Conservation (phyloP, 768 basidiomycete species). For the Agrocybe praecox region DNA sequence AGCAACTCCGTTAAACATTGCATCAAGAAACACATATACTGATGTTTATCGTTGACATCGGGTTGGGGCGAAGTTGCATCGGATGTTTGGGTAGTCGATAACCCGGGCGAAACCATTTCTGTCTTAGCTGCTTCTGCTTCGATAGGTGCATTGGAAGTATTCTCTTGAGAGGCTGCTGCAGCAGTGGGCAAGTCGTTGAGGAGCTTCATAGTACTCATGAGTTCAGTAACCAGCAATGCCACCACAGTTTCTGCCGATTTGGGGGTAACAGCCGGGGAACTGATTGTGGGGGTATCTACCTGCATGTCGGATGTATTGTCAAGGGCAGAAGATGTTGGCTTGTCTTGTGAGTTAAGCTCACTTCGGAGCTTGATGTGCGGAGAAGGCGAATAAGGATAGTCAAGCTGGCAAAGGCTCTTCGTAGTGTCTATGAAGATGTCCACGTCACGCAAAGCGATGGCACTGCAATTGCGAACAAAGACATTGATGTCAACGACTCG, state of each 20-base stretch:
- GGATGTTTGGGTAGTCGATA: background rate
- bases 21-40: constrained; percentile 84
- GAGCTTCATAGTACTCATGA: constrained; percentile 61
- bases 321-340: constrained; percentile 12
- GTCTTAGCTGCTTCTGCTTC: background rate
- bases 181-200: constrained; percentile 31
- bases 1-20: constrained; percentile 90
- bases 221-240: constrained; percentile 73
- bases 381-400: constrained; percentile 57
- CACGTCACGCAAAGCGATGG: constrained; percentile 82
- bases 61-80: constrained; percentile 3
- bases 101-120: background rate
- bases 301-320: constrained; percentile 55
- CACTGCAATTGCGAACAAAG: constrained; percentile 76
- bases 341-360: constrained; percentile 27
- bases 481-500: constrained; percentile 65
- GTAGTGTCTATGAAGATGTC: constrained; percentile 75
- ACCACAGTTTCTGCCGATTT: constrained; percentile 59
- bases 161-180: background rate
- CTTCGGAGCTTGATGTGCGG: constrained; percentile 63
- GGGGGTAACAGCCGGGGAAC: constrained; percentile 29
- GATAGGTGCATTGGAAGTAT: background rate
- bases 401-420: constrained; percentile 70
- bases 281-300: constrained; percentile 41
- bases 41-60: constrained; percentile 39